These are phyloP conservation scores for Taiozyma sp. DNA, from an alignment of 1,139 yeast genomes.

Conservation along the genomic window DNA sequence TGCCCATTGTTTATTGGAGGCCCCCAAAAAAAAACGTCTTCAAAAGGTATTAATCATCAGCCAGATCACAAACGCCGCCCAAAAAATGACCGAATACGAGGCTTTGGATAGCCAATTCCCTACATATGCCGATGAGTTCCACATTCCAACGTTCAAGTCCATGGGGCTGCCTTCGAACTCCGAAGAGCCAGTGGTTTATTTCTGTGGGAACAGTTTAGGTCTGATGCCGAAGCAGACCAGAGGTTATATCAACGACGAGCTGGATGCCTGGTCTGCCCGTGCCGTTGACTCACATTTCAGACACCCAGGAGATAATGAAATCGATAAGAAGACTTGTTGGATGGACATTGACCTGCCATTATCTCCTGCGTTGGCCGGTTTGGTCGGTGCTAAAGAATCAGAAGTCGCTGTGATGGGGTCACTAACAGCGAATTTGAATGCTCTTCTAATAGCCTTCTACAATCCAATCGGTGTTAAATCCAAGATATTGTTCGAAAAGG, in stretches of 20 bases:
- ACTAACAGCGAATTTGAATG: constrained; percentile 75
- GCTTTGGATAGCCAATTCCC: constrained; percentile 27
- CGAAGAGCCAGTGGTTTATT: constrained; percentile 35
- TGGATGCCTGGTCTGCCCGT: constrained; percentile 74
- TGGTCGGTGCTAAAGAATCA: constrained; percentile 67
- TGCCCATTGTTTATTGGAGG: no score
- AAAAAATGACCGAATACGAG: not conserved
- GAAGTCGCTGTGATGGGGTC: constrained; percentile 92
- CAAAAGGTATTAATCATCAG: no score
- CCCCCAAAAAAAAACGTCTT: no score
- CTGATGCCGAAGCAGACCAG: constrained; percentile 71
- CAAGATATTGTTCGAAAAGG: constrained; percentile 78
- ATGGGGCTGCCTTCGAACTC: constrained; percentile 37
- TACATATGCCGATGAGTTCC: constrained; percentile 39
- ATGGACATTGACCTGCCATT: constrained; percentile 79
- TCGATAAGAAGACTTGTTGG: constrained; percentile 56
- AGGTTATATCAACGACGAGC: constrained; percentile 55
- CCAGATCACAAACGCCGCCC: not conserved
- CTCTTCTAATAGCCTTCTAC: constrained; percentile 70
- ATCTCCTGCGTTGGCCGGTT: constrained; percentile 58
- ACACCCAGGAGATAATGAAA: constrained; percentile 44
- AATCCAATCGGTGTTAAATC: constrained; percentile 53
- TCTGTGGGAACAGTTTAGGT: constrained; percentile 92
- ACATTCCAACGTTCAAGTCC: constrained; percentile 54
- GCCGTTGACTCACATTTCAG: constrained; percentile 86